Evolutionary conservation across 176 grass and related monocot genomes (phyloP).

Genomic region (Carex cristatella): DNA sequence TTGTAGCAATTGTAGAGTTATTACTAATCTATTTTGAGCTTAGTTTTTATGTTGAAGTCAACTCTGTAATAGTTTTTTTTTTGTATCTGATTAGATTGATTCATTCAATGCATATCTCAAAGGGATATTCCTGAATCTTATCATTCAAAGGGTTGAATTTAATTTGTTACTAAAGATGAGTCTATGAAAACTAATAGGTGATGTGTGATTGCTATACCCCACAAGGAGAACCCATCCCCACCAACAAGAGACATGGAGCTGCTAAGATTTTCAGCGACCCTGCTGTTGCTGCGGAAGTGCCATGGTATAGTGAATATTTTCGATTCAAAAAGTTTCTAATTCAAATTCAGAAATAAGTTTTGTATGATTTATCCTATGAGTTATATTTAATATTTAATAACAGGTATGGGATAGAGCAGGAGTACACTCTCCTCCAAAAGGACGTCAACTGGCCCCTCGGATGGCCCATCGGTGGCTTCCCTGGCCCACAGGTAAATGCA

Average conservation of each 20-base stretch:
- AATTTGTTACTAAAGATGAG: not conserved
- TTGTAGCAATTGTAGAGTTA: not conserved
- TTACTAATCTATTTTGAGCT: not conserved
- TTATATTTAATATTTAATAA: not conserved
- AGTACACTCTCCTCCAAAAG: slow-evolving; percentile 97
- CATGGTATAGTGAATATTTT: slow-evolving; percentile 47
- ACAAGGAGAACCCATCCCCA: slow-evolving; percentile 81
- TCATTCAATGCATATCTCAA: not conserved
- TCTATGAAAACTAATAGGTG: slow-evolving; percentile 40
- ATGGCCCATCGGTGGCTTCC: slow-evolving; percentile 94
- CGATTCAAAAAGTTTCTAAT: not conserved
- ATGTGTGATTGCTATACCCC: slow-evolving; percentile 99
- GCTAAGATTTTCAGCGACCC: slow-evolving; percentile 82
- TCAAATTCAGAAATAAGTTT: not conserved
- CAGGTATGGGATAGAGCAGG: slow-evolving; percentile 99
- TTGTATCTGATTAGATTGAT: not conserved
- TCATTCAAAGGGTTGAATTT: not conserved
- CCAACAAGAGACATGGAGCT: slow-evolving; percentile 73
- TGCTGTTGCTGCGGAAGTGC: slow-evolving; percentile 59
- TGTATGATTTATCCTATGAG: not conserved
- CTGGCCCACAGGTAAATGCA: slow-evolving; percentile 72
- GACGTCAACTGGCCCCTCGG: slow-evolving; percentile 90
- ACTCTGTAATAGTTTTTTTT: not conserved
- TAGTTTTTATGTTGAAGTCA: not conserved
- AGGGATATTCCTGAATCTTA: not conserved